Evolutionary conservation across 345 rosid species (phyloP), one percentile per base, ranked within the genome.

Genomic region (Acer yangbiense): DNA sequence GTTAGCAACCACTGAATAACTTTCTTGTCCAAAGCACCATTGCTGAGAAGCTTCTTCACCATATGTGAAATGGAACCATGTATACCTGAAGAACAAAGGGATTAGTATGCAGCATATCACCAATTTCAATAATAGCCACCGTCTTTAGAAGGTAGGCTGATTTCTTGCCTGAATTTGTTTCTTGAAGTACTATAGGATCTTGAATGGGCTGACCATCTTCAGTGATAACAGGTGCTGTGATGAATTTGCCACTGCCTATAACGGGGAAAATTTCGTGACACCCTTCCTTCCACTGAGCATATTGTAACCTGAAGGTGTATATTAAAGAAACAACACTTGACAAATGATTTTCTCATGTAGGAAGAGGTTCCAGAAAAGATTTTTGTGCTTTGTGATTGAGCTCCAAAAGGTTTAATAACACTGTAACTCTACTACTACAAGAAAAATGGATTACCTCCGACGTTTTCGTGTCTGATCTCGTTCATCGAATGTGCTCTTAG

Each of bases 161-260:
- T 43, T 73, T 79, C 79, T 80, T 82, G 52, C 85, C 87, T 83
- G 87, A 79, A 76, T 82, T 87, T 78, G 91, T 90, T 88, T 94
- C 92, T 76, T 86, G 82, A 63, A 90, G 84, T 35, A 93, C 96
- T 74, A 94, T 74, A 82, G 98, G 98, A 69, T 97, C 98, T 16
- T 77, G 84, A 83, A 89, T 89, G 73, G 99, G 92, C 78, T 87
- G 89, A 75, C 98, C 98, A 72, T 90, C 88, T 65, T 89, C 94
- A 7, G 98, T 88, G 71, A 97, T 90, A 72, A 90, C 92, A 71
- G 99, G 99, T 27, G 99, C 97, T 41, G 99, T 94, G 60, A 94
- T 84, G 77, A 83, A 92, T 50, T 85, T 88, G 27, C 99, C 98
- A 81, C 98, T 94, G 76, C 98, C 99, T 9, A 93, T 81, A 67